Evolutionary conservation across 805 yeast species (phyloP), one percentile per base, ranked within the genome.

Genomic region (Clavispora vitiphila): DNA sequence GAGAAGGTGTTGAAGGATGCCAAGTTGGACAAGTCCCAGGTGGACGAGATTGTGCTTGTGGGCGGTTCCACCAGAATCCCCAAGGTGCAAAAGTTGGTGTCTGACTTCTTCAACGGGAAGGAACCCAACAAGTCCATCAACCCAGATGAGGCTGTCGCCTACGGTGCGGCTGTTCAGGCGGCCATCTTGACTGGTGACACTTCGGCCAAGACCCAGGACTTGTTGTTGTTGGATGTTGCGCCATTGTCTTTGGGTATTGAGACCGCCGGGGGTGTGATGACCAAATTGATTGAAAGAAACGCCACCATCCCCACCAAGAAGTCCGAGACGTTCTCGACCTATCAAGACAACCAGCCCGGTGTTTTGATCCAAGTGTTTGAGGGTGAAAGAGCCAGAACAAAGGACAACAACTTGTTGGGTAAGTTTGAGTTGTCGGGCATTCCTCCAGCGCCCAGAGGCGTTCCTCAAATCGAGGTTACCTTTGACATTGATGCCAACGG

Each of bases 21-120:
- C 55, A 84, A 86, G 76, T 72, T 87, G 58, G 95, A 86, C 77
- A 89, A 90, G 78, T 77, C 95, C 39, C 80, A 79, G 61, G 89
- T 90, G 56, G 76, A 89, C 69, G 96, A 90, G 76, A 86, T 89
- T 62, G 96, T 89, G 55, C 76, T 89, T 41, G 97, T 89, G 58
- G 97, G 97, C 78, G 96, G 96, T 72, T 89, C 97, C 51, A 90
- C 97, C 56, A 89, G 96, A 83, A 89, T 89, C 74, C 97, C 97
- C 75, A 89, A 86, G 76, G 83, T 90, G 55, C 96, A 89, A 77
- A 89, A 88, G 74, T 78, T 90, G 61, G 96, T 89, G 39, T 84
- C 96, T 54, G 97, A 90, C 72, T 89, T 83, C 83, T 89, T 90
- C 81, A 86, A 89, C 71, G 96, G 96, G 67, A 90, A 89, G 77